Evolutionary conservation across 2,329 filamentous ascomycete species (phyloP).

Genomic region (Aspergillus sp.): DNA sequence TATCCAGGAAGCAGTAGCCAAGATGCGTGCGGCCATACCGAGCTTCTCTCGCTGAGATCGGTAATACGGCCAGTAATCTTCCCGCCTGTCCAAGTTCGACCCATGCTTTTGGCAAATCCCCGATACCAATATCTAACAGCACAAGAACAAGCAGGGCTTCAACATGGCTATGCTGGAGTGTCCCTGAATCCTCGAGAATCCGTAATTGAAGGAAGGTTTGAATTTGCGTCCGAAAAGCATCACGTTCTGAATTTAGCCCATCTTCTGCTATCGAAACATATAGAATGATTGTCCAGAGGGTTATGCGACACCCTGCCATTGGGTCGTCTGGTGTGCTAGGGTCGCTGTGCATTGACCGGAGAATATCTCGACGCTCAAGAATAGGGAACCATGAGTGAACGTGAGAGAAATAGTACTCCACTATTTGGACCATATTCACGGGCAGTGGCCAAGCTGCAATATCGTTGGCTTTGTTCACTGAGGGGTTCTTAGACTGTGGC

Average conservation of each 20-base stretch:
- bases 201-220: neutral
- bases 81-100: neutral
- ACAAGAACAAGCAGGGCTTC: neutral
- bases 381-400: slow-evolving; percentile 73
- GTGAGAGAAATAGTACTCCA: slow-evolving; percentile 69
- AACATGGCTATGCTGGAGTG: no score
- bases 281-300: neutral
- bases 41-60: neutral
- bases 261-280: neutral
- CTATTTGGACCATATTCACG: slow-evolving; percentile 38
- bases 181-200: neutral
- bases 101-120: neutral
- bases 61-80: neutral
- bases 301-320: slow-evolving; percentile 10
- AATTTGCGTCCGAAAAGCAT: neutral
- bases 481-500: neutral
- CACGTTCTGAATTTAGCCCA: neutral
- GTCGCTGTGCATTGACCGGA: slow-evolving; percentile 46
- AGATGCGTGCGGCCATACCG: neutral
- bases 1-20: neutral
- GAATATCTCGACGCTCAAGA: slow-evolving; percentile 59
- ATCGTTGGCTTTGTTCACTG: neutral
- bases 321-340: slow-evolving; percentile 14
- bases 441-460: neutral
- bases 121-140: neutral